Conservation (phyloP, 257 asterid species). For the Nicotiana obtusifolia region DNA sequence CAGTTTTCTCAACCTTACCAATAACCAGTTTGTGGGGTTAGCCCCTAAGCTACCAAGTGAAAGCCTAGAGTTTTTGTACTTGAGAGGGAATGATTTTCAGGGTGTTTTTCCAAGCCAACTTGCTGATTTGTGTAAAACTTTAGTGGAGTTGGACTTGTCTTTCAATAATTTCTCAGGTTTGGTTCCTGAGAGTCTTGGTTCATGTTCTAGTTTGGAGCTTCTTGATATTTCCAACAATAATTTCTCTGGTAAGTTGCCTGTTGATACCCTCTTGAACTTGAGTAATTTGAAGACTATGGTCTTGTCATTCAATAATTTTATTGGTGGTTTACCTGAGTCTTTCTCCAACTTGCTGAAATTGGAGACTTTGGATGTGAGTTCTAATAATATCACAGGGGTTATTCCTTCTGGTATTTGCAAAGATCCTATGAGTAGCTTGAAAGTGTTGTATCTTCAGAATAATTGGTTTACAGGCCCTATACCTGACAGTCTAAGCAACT, state of each 20-base stretch:
- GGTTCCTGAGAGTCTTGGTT: constrained; percentile 52
- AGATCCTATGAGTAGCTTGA: constrained; percentile 44
- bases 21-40: constrained; percentile 51
- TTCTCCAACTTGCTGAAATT: constrained; percentile 43
- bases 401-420: constrained; percentile 72
- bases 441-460: constrained; percentile 73
- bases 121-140: constrained; percentile 52
- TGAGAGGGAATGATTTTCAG: constrained; percentile 45
- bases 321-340: constrained; percentile 69
- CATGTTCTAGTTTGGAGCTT: constrained; percentile 51
- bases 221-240: constrained; percentile 65
- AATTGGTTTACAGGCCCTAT: constrained; percentile 60
- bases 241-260: constrained; percentile 76
- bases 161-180: constrained; percentile 57
- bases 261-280: constrained; percentile 45
- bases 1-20: constrained; percentile 65
- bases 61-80: constrained; percentile 50
- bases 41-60: constrained; percentile 51
- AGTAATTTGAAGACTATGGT: constrained; percentile 49
- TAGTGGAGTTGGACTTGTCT: constrained; percentile 64
- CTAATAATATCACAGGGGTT: constrained; percentile 62
- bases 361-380: constrained; percentile 79
- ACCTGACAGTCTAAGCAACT: constrained; percentile 65
- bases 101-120: constrained; percentile 46
- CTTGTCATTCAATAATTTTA: constrained; percentile 62